Evolutionary conservation across 441 rosid species (phyloP), one percentile per base, ranked within the genome.

Genomic region (Adansonia madagascariensis): DNA sequence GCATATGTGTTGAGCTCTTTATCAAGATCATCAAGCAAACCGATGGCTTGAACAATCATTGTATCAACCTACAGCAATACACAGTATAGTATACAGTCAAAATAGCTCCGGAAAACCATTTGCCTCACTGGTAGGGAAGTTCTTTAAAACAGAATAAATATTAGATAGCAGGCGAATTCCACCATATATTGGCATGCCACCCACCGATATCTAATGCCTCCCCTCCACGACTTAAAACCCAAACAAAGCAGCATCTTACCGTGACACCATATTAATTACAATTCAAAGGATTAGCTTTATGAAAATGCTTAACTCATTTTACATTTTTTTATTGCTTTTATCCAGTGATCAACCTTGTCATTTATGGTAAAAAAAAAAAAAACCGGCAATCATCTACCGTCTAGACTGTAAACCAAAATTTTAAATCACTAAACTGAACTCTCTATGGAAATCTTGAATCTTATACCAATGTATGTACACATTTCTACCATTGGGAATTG

Each of bases 21-120:
- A 84, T 95, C 97, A 55, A 95, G 95, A 80, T 93, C 99, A 68
- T 93, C 98, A 24, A 93, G 93, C 59, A 93, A 80, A 11, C 99
- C 96, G 56, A 93, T 95, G n/a, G 98, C 98, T 78, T 95, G 98
- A 80, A 95, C 86, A 63, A 93, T 90, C 97, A 95, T 95, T 0
- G 98, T n/a, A 79, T 93, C 98, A 59, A 92, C 99, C 97, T 92
- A 79, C n/a, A 69, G 80, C 39, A 65, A 43, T 11, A 62, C 68
- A 7, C n/a, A 55, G 55, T 27, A 80, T 31, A 3, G n/a, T 46
- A n/a, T n/a, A n/a, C n/a, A n/a, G 56, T 66, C 15, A 0, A 39
- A 11, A 4, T n/a, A 31, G 20, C 43, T 52, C 56, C 2, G 22
- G 15, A 74, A 50, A 11, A n/a, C 20, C 27, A 67, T 3, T 0